Evolutionary conservation across 1,284 basidiomycete genomes (phyloP), one percentile per base, ranked within the genome.

Genomic region (Cerrena zonata): DNA sequence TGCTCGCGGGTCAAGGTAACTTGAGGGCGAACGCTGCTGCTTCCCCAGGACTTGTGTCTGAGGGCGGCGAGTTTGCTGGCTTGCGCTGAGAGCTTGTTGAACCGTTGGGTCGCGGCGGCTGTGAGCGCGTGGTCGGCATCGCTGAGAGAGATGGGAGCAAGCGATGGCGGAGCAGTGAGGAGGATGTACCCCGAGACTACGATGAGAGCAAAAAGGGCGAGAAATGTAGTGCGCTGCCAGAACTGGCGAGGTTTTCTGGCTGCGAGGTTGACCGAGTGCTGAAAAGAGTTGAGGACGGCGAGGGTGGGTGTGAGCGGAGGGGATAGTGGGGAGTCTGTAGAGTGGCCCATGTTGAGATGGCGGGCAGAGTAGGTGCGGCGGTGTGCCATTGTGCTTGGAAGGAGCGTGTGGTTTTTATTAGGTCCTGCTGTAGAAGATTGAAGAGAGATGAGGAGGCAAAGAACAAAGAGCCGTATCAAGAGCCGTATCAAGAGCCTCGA

Each of bases 141-240:
- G 37, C 65, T 63, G 52, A 67, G 64, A n/a, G 74, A 56, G 38
- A 69, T 62, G 47, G 72, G 67, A 5, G 74, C 60, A 48, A 73
- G 66, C 23, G 70, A 67, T 3, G 75, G 70, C 53, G 70, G 72
- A 22, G 76, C 72, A 49, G 76, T 58, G 58, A 81, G 69, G 57
- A 82, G 69, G 50, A 84, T 65, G 66, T 78, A 84, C 50, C 70
- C 70, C 43, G 76, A 72, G 53, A 84, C 65, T 42, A 69, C 60
- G 52, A 78, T 47, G 56, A 84, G 70, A 51, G 69, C 61, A 59
- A 78, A 51, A 57, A 84, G 70, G 13, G 76, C 77, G 57, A 83
- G 52, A 55, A 81, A 65, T 0, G 77, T 76, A 1, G 77, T 75
- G 49, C 78, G 72, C 34, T 77, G 69, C 61, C 62, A 65, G 52